Percentiles rank a stretch among this genome's conserved stretches.
phyloP scores from a whole-genome alignment of 129 eudicot genomes.

The Escallonia rubra region DNA sequence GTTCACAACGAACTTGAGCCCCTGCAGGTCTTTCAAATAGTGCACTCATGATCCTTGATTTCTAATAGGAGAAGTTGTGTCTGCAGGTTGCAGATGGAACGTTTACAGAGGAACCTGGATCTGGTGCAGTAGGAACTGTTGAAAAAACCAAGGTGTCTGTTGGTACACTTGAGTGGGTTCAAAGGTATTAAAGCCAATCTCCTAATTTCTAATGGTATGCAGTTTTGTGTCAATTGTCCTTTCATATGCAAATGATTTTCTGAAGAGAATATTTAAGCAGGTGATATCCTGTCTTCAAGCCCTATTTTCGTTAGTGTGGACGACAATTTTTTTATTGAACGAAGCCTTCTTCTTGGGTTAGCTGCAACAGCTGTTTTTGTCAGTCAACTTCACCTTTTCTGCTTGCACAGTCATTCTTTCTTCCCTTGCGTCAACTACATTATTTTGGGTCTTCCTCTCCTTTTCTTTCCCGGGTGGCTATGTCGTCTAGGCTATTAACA shows the following conservation, averaged over 20 bases:
- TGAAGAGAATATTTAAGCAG: background rate
- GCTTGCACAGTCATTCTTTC: too few species aligned
- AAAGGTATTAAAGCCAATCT: conserved; percentile 46
- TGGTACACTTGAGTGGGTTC: conserved; percentile 91
- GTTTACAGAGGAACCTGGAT: conserved; percentile 94
- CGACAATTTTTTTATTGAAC: too few species aligned
- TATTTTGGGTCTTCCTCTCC: too few species aligned
- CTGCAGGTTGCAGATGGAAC: conserved; percentile 78
- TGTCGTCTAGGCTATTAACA: too few species aligned
- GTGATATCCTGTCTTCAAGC: too few species aligned
- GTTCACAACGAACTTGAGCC: background rate
- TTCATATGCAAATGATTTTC: background rate
- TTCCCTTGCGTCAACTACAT: too few species aligned
- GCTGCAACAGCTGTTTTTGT: too few species aligned
- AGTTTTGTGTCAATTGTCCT: background rate
- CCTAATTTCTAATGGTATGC: background rate
- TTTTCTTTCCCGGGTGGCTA: too few species aligned
- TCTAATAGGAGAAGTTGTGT: background rate
- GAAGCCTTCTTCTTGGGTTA: too few species aligned
- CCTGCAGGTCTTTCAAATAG: background rate
- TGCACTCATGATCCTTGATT: too few species aligned
- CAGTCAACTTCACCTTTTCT: too few species aligned
- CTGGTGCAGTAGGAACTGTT: conserved; percentile 91
- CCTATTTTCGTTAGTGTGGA: too few species aligned
- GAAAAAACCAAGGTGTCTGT: conserved; percentile 69